A percentile compares a stretch with the other conserved stretches of the same genome.
Evolutionary conservation across 2,329 filamentous ascomycete genomes (phyloP).

Genomic region (Falciphora oryzae): DNA sequence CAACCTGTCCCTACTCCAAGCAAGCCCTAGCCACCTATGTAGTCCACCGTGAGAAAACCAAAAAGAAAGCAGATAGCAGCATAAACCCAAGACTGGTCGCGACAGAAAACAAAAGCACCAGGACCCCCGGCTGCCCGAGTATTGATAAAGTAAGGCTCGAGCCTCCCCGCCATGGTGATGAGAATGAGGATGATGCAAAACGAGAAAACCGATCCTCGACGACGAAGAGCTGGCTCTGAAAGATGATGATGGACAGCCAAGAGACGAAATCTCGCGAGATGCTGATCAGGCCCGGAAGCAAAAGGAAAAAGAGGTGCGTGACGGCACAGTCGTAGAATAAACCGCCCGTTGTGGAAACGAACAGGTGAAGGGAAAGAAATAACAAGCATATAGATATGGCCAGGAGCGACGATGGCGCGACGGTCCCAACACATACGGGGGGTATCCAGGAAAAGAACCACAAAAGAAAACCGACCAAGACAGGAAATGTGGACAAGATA

Average conservation of each 20-base stretch:
- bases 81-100: neutral
- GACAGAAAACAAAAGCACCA: neutral
- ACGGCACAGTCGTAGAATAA: neutral
- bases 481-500: neutral
- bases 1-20: neutral
- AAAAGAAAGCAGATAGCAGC: slow-evolving; percentile 2
- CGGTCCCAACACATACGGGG: neutral
- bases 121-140: neutral
- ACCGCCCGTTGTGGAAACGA: neutral
- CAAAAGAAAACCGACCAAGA: neutral
- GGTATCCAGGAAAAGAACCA: slow-evolving; percentile 1
- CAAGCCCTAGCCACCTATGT: neutral
- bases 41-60: neutral
- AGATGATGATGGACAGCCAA: slow-evolving; percentile 1
- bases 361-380: neutral
- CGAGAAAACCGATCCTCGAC: neutral
- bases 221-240: neutral
- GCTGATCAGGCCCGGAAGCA: neutral
- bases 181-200: neutral
- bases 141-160: neutral
- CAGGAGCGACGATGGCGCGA: neutral
- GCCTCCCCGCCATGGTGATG: neutral
- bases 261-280: neutral
- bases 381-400: neutral
- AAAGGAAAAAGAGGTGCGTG: neutral